Percentiles rank a stretch among this genome's conserved stretches.
Conservation (phyloP, 2,329 filamentous ascomycete species). For the Cladosporium oxysporum region DNA sequence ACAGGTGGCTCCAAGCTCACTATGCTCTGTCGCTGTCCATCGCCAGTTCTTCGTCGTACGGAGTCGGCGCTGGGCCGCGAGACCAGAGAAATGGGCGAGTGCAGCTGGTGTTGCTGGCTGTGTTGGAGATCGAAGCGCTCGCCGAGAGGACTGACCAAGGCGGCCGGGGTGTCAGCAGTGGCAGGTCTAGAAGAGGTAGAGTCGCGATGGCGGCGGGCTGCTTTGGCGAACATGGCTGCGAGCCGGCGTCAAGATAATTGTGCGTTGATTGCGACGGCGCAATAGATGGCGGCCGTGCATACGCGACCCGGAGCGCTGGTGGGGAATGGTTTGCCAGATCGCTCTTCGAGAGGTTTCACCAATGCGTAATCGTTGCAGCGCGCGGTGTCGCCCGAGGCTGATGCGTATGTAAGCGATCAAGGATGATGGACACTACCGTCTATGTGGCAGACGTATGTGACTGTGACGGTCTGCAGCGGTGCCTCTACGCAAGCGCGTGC, state of each 20-base stretch:
- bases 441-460: background rate
- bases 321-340: slow-evolving; percentile 6
- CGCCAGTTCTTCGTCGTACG: slow-evolving; percentile 28
- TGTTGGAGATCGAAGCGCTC: slow-evolving; percentile 10
- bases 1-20: slow-evolving; percentile 44
- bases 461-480: background rate
- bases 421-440: background rate
- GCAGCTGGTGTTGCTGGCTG: background rate
- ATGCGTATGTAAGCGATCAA: slow-evolving; percentile 2
- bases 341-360: slow-evolving; percentile 4
- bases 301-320: slow-evolving; percentile 3
- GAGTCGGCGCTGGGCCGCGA: slow-evolving; percentile 17
- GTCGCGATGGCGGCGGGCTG: slow-evolving; percentile 16
- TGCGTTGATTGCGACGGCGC: slow-evolving; percentile 9
- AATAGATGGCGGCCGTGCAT: slow-evolving; percentile 10
- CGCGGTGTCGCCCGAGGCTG: slow-evolving; percentile 10
- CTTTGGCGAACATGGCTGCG: slow-evolving; percentile 18
- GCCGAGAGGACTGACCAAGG: slow-evolving; percentile 13
- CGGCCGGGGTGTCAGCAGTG: slow-evolving; percentile 1
- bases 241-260: background rate
- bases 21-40: slow-evolving; percentile 24
- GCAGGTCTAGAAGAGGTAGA: slow-evolving; percentile 7
- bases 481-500: background rate
- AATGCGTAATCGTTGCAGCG: background rate
- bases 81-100: slow-evolving; percentile 8